These are phyloP conservation scores for Blakeslea trispora DNA, from an alignment of 371 early-diverging fungal genomes.

Conservation along the genomic window DNA sequence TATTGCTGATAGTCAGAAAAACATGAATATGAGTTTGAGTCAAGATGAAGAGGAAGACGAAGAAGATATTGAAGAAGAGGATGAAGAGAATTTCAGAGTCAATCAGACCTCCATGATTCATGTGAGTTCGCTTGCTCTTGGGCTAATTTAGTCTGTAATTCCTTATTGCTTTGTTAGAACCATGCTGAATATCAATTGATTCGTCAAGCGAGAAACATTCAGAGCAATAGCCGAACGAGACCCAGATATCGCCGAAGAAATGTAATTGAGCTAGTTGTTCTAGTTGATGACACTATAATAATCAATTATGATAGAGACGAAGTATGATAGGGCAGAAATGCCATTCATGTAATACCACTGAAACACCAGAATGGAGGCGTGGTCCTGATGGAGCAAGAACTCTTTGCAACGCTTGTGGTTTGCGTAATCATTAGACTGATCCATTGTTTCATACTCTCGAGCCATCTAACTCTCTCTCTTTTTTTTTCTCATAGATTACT, in stretches of 20 bases:
- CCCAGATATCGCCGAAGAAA: constrained; percentile 42
- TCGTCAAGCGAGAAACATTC: constrained; percentile 37
- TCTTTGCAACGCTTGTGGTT: constrained; percentile 70
- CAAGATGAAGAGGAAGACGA: constrained; percentile 20
- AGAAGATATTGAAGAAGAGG: constrained; percentile 11
- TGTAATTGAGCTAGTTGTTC: constrained; percentile 15
- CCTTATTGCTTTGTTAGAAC: constrained; percentile 1
- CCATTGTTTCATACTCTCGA: no score
- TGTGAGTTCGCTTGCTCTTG: background rate
- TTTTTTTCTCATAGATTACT: constrained; percentile 19
- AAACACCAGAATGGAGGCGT: constrained; percentile 73
- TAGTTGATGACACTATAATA: background rate
- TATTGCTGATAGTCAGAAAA: background rate
- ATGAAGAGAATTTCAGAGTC: background rate
- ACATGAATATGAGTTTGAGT: background rate
- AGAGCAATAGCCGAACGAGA: constrained; percentile 14
- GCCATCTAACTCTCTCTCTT: constrained; percentile 10
- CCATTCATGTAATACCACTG: constrained; percentile 62
- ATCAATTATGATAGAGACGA: constrained; percentile 25
- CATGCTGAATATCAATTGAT: constrained; percentile 40
- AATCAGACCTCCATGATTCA: background rate
- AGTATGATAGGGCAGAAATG: constrained; percentile 48
- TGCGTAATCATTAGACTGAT: constrained; percentile 55
- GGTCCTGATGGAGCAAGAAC: constrained; percentile 71
- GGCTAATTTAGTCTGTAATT: no score